These are phyloP conservation scores for Solanum hybrid DNA, from an alignment of 305 asterid genomes.

Conservation along the genomic window DNA sequence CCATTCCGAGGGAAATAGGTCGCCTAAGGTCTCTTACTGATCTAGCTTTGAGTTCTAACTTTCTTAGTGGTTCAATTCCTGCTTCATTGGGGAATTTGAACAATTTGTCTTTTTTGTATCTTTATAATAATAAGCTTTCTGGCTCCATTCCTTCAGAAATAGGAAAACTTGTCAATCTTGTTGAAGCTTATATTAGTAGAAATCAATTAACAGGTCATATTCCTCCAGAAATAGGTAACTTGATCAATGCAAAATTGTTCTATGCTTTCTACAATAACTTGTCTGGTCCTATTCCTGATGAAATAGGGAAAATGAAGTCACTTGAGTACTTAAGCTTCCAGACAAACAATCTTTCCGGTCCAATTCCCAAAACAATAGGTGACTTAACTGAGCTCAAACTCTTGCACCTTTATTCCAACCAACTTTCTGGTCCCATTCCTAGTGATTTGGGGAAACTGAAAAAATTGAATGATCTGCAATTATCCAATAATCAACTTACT, in stretches of 20 bases:
- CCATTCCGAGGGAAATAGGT: slow-evolving; percentile 19
- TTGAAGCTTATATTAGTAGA: neutral
- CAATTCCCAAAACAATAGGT: neutral
- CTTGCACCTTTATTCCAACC: neutral
- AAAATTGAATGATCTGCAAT: neutral
- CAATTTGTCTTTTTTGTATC: neutral
- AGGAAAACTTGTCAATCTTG: slow-evolving; percentile 11
- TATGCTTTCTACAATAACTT: neutral
- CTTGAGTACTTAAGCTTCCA: neutral
- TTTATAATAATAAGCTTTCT: neutral
- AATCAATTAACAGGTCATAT: slow-evolving; percentile 7
- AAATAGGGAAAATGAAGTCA: slow-evolving; percentile 2
- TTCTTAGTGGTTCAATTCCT: slow-evolving; percentile 12
- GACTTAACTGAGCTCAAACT: neutral
- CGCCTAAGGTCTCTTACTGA: slow-evolving; percentile 1
- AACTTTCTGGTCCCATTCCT: slow-evolving; percentile 13
- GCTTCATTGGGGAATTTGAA: slow-evolving; percentile 11
- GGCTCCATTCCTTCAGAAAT: slow-evolving; percentile 1
- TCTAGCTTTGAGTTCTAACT: neutral
- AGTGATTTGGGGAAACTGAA: slow-evolving; percentile 8
- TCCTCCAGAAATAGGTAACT: slow-evolving; percentile 4
- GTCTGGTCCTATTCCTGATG: neutral
- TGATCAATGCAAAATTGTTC: neutral
- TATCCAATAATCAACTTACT: neutral
- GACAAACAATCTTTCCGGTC: neutral